Evolutionary conservation across 164 flowering plant genomes (phyloP).

Genomic region (Kingdonia uniflora): DNA sequence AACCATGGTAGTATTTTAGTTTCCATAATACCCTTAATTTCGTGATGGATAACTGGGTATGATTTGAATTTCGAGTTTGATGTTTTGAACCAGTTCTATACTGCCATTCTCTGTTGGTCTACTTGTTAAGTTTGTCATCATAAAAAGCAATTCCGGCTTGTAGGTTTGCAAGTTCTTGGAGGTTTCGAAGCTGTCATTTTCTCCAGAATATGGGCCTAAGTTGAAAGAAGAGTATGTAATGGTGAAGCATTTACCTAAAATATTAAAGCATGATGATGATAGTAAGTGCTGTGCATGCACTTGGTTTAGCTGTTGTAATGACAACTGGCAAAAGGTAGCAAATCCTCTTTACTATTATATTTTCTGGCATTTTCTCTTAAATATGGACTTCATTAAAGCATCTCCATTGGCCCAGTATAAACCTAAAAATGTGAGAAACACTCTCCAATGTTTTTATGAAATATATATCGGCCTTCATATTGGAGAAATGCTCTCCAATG

Average conservation of each 20-base stretch:
- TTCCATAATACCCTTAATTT: too few species aligned
- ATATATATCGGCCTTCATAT: too few species aligned
- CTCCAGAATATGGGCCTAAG: constrained; percentile 93
- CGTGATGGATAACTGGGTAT: too few species aligned
- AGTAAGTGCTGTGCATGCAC: constrained; percentile 53
- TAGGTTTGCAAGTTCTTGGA: constrained; percentile 97
- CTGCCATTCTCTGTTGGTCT: not conserved
- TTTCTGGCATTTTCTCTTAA: too few species aligned
- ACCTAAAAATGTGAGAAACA: too few species aligned
- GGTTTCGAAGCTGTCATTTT: constrained; percentile 89
- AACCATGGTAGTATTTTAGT: too few species aligned
- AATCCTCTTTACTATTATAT: too few species aligned
- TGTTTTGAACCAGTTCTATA: not conserved
- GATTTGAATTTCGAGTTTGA: too few species aligned
- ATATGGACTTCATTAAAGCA: too few species aligned
- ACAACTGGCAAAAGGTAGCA: constrained; percentile 96
- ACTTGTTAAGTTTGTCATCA: not conserved
- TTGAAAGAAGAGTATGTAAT: constrained; percentile 91
- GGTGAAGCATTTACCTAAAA: constrained; percentile 86
- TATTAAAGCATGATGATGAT: constrained; percentile 36
- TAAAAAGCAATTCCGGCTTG: constrained; percentile 6
- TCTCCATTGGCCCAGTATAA: too few species aligned
- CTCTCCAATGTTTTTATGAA: too few species aligned
- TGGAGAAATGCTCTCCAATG: too few species aligned
- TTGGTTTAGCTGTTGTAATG: constrained; percentile 75